Base-by-base conservation (phyloP, 108 stramenopile genomes). In the Discostella stelligeroides region DNA sequence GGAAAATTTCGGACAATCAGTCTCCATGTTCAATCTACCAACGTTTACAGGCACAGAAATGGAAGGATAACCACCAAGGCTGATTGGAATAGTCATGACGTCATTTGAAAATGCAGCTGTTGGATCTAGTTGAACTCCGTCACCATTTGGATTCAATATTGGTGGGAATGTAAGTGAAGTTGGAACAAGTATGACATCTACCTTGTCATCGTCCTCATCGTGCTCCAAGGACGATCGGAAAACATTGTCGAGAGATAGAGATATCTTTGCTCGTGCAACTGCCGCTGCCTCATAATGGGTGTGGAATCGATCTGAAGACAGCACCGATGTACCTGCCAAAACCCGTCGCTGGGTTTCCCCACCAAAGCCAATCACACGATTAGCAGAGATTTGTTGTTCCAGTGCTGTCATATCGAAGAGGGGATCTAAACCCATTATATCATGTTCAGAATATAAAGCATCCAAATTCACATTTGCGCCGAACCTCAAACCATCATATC, bases 401-500 rank as follows among this genome's bases (percentile, higher is more conserved):
- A 89, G 67, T 9, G 72, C 43, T 50, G 84, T 81, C 66, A 77
- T 80, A 14, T 63, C 74, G 21, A 25, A 38, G 29, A 77, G 75
- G 7, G 61, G 27, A 37, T n/a, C n/a, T n/a, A n/a, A n/a, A n/a
- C n/a, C 28, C 41, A 17, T 61, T 57, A 29, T 14, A 11, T 61
- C 28, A 2, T 34, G 76, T 40, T 27, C 41, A 30, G 41, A 4
- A 55, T 49, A 20, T 70, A 63, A 72, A 30, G 18, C 29, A 46
- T 71, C 64, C 42, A 41, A 9, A 38, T 72, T 68, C 69, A 62
- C 47, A 39, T 70, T 79, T 15, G 77, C 63, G 29, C 98, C 97
- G 64, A 93, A 98, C 23, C 96, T 83, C 49, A 98, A 87, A 12
- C 97, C 97, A 86, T 98, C 97, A 76, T 97, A 99, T 37, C 98